phyloP scores from a whole-genome alignment of 805 yeast species.

The Ogataea naganishii region DNA sequence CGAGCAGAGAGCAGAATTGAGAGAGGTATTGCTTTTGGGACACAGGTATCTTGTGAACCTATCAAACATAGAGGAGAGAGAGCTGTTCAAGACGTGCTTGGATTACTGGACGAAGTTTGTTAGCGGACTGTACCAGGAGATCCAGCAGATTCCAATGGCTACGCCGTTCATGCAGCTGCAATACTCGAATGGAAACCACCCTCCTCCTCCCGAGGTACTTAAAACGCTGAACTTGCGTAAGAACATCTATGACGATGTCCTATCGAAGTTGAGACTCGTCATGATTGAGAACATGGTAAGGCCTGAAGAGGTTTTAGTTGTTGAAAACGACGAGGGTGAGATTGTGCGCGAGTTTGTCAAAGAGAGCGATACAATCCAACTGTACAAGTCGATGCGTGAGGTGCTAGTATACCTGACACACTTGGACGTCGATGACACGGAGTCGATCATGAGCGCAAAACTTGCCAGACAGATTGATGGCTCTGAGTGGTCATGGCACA shows the following conservation, averaged over 20 bases:
- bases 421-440: constrained; percentile 89
- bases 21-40: constrained; percentile 57
- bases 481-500: constrained; percentile 98
- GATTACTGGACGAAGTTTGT: constrained; percentile 93
- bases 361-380: constrained; percentile 93
- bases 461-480: constrained; percentile 91
- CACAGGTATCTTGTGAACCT: constrained; percentile 77
- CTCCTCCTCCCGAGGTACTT: constrained; percentile 73
- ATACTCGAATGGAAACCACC: constrained; percentile 52
- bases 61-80: constrained; percentile 90
- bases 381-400: constrained; percentile 93
- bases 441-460: constrained; percentile 86
- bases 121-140: constrained; percentile 73
- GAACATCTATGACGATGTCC: constrained; percentile 69
- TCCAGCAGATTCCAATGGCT: constrained; percentile 67
- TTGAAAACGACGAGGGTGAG: constrained; percentile 98
- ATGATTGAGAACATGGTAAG: constrained; percentile 96
- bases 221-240: constrained; percentile 79
- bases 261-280: constrained; percentile 82
- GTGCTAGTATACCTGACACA: constrained; percentile 93
- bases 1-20: constrained; percentile 48
- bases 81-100: constrained; percentile 86
- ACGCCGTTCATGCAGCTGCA: constrained; percentile 70
- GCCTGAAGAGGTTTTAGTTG: constrained; percentile 96
- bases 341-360: constrained; percentile 95